Percentiles rank a stretch among this genome's conserved stretches.
These are phyloP conservation scores for Kurtzmaniella cleridarum DNA, from an alignment of 805 yeast genomes.

Conservation along the genomic window DNA sequence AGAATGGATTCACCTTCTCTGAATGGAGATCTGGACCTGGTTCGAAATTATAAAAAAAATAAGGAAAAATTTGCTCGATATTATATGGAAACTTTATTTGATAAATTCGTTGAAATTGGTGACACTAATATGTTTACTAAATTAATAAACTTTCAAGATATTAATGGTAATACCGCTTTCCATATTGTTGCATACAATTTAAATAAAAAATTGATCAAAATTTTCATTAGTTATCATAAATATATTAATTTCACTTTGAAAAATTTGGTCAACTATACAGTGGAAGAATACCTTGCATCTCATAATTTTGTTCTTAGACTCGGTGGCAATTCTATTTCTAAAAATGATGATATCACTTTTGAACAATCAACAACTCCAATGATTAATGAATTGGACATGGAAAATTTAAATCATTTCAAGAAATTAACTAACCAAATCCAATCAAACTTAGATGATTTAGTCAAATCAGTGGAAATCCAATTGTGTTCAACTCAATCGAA, in stretches of 20 bases:
- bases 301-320: slow-evolving; percentile 24
- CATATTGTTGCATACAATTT: slow-evolving; percentile 84
- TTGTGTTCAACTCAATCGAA: slow-evolving; percentile 31
- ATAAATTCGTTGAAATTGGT: slow-evolving; percentile 21
- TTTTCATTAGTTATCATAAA: slow-evolving; percentile 82
- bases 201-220: slow-evolving; percentile 68
- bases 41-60: slow-evolving; percentile 15
- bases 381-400: too few species aligned
- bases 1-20: neutral
- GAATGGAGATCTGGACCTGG: slow-evolving; percentile 1
- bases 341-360: too few species aligned
- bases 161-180: slow-evolving; percentile 91
- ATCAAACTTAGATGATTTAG: too few species aligned
- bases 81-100: slow-evolving; percentile 33
- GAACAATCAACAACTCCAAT: too few species aligned
- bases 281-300: slow-evolving; percentile 36
- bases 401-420: too few species aligned
- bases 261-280: slow-evolving; percentile 42
- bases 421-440: too few species aligned
- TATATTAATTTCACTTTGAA: slow-evolving; percentile 40
- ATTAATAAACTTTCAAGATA: slow-evolving; percentile 82
- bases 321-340: slow-evolving; percentile 8
- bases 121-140: slow-evolving; percentile 27
- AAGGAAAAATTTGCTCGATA: slow-evolving; percentile 34
- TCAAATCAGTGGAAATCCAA: slow-evolving; percentile 12